A percentile compares a stretch with the other conserved stretches of the same genome.
Conservation (phyloP, 352 stramenopile species). For the Phytophthora melonis region DNA sequence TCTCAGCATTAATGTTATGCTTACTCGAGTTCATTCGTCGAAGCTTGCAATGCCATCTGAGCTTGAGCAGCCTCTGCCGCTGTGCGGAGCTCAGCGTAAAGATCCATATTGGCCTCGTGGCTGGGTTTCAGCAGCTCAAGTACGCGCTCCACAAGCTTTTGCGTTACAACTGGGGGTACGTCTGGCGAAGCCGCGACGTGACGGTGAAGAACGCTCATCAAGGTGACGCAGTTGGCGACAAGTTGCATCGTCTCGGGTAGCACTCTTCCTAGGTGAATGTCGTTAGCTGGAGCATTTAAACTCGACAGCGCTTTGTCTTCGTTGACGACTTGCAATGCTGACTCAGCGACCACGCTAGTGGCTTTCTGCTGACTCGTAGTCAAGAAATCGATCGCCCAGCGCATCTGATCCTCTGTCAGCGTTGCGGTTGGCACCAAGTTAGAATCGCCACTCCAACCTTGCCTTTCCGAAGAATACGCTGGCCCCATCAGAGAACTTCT, state of each 20-base stretch:
- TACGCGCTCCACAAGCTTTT: conserved; percentile 72
- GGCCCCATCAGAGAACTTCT: background rate
- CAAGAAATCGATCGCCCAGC: conserved; percentile 74
- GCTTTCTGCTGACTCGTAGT: conserved; percentile 53
- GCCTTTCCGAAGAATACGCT: conserved; percentile 16
- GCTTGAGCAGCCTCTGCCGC: conserved; percentile 45
- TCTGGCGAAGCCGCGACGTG: conserved; percentile 29
- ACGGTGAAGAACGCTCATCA: conserved; percentile 63
- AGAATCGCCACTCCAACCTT: conserved; percentile 11
- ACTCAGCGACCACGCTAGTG: conserved; percentile 35
- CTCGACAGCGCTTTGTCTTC: conserved; percentile 24
- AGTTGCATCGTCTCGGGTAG: conserved; percentile 59
- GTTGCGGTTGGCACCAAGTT: conserved; percentile 26
- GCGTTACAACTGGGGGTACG: conserved; percentile 58
- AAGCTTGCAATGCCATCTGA: conserved; percentile 35
- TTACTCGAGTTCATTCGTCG: conserved; percentile 23
- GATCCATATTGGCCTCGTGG: conserved; percentile 68
- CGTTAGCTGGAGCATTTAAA: conserved; percentile 4
- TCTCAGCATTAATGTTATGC: background rate
- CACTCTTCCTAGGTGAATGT: conserved; percentile 18
- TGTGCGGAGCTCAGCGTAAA: conserved; percentile 63
- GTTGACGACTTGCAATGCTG: conserved; percentile 24
- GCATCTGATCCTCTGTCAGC: conserved; percentile 64
- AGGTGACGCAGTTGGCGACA: conserved; percentile 60
- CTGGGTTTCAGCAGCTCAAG: conserved; percentile 65